These are phyloP conservation scores for Fusarium nurragi DNA, from an alignment of 2,329 filamentous ascomycete species.

Conservation along the genomic window DNA sequence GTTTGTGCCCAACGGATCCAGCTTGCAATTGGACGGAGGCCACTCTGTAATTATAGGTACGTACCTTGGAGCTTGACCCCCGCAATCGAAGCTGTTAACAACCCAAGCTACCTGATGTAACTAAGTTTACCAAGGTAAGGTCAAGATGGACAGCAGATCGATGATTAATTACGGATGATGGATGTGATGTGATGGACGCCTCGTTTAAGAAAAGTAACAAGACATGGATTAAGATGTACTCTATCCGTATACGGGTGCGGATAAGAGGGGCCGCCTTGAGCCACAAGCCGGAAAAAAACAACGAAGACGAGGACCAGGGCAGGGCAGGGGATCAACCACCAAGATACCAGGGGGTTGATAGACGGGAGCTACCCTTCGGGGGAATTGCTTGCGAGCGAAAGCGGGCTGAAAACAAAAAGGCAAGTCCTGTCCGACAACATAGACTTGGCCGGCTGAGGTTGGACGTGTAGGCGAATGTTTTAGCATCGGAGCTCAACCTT, in stretches of 20 bases:
- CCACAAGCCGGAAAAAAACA: background rate
- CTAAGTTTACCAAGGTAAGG: slow-evolving; percentile 7
- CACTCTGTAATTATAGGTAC: background rate
- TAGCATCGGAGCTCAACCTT: slow-evolving; percentile 8
- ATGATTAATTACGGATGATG: background rate
- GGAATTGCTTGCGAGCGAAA: slow-evolving; percentile 36
- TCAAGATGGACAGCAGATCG: slow-evolving; percentile 34
- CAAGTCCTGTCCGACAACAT: too few relatives aligned
- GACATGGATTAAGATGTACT: slow-evolving; percentile 16
- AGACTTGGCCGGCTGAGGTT: too few relatives aligned
- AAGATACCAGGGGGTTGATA: slow-evolving; percentile 10
- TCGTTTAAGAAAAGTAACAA: slow-evolving; percentile 14
- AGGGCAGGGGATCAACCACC: too few relatives aligned
- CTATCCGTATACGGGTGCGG: too few relatives aligned
- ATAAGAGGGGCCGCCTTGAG: slow-evolving; percentile 7
- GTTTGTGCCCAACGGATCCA: slow-evolving; percentile 36
- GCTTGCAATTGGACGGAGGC: slow-evolving; percentile 2
- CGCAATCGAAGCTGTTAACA: slow-evolving; percentile 1
- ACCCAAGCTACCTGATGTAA: background rate
- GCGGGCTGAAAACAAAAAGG: slow-evolving; percentile 9
- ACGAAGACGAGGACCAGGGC: slow-evolving; percentile 8
- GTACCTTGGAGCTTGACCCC: slow-evolving; percentile 16
- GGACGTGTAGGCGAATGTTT: slow-evolving; percentile 9
- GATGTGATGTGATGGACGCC: slow-evolving; percentile 3
- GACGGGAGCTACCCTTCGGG: slow-evolving; percentile 27